phyloP scores from a whole-genome alignment of 768 basidiomycete species.

The Tylopilus sp. region DNA sequence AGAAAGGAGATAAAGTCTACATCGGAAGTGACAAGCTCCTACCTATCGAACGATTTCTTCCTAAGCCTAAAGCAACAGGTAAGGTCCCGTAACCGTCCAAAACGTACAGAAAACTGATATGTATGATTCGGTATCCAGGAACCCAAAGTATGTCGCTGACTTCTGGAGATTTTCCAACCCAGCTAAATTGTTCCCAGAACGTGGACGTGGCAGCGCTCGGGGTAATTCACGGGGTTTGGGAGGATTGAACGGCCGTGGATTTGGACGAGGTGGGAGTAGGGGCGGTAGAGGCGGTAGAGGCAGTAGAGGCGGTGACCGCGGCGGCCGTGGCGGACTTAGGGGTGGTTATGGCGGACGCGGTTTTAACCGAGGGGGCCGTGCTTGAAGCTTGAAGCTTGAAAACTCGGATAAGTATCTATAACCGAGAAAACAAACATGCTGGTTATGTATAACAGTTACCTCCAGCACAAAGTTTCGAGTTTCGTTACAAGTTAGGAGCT shows the following conservation, averaged over 20 bases:
- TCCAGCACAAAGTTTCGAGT: too few species aligned
- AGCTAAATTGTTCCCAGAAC: conserved; percentile 40
- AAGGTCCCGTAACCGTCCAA: conserved; percentile 38
- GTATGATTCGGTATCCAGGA: conserved; percentile 25
- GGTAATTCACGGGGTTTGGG: conserved; percentile 28
- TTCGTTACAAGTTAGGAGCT: too few species aligned
- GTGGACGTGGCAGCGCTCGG: conserved; percentile 39
- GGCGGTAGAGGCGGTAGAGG: conserved; percentile 39
- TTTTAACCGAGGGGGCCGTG: conserved; percentile 43
- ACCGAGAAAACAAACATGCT: too few species aligned
- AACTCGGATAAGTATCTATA: too few species aligned
- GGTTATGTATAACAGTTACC: too few species aligned
- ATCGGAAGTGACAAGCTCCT: conserved; percentile 97
- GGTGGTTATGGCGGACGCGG: conserved; percentile 45
- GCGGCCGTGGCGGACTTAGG: conserved; percentile 46
- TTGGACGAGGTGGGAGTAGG: conserved; percentile 37
- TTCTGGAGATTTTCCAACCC: conserved; percentile 5
- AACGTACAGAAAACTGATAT: conserved; percentile 2
- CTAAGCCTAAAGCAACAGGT: conserved; percentile 86
- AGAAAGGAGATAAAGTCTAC: conserved; percentile 97
- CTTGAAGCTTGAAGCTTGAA: too few species aligned
- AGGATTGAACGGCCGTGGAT: conserved; percentile 28
- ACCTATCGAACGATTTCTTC: conserved; percentile 94
- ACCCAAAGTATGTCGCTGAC: conserved; percentile 8
- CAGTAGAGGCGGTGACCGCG: conserved; percentile 36